Conservation (phyloP, 169 alveolate species). For the Eimeria tenella region DNA sequence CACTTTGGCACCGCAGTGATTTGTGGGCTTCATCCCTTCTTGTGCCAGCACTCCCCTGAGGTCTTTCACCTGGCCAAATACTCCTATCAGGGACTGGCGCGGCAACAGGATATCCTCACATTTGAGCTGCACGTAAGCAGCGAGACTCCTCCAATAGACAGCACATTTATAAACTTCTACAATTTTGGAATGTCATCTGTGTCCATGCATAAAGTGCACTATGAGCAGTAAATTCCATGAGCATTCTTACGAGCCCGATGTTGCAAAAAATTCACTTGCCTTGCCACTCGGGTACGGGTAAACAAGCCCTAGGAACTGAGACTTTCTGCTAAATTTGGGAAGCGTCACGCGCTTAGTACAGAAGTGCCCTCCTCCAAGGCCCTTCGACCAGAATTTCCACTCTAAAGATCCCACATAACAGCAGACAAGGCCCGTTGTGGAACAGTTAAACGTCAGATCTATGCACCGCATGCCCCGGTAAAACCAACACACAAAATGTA, state of each 20-base stretch:
- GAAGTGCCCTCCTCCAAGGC: slow-evolving; percentile 11
- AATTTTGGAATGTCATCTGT: not conserved
- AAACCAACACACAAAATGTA: no score
- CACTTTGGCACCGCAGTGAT: slow-evolving; percentile 27
- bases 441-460: no score
- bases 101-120: slow-evolving; percentile 30
- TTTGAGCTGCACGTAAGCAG: slow-evolving; percentile 16
- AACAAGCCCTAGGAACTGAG: slow-evolving; percentile 37
- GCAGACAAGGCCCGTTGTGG: no score
- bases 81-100: slow-evolving; percentile 29
- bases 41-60: slow-evolving; percentile 35
- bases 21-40: slow-evolving; percentile 9
- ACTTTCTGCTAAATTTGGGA: slow-evolving; percentile 40
- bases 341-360: not conserved
- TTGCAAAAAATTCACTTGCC: not conserved
- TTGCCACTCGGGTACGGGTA: slow-evolving; percentile 46
- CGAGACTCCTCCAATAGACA: not conserved
- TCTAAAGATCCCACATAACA: not conserved
- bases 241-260: no score
- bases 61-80: slow-evolving; percentile 11
- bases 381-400: slow-evolving; percentile 47
- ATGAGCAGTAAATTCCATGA: no score
- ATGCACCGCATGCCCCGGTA: no score
- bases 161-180: not conserved
- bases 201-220: no score